A percentile compares a stretch with the other conserved stretches of the same genome.
These are phyloP conservation scores for Claviceps cyperi DNA, from an alignment of 2,329 filamentous ascomycete species.

Conservation along the genomic window DNA sequence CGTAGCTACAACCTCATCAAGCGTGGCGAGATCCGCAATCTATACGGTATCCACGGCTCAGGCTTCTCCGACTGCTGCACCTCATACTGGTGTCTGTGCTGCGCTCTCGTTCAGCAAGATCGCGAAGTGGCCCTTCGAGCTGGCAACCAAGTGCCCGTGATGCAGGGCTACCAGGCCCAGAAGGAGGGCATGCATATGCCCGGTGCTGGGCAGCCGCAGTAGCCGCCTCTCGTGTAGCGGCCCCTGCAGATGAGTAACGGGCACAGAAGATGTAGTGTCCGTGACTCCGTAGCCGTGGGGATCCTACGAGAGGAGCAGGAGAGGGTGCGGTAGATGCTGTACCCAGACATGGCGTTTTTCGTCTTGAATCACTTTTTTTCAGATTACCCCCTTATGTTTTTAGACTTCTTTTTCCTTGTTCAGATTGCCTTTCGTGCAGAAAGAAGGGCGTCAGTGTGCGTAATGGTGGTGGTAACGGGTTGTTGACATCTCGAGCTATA, in stretches of 20 bases:
- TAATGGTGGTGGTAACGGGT: no score
- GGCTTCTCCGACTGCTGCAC: slow-evolving; percentile 34
- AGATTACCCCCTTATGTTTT: background rate
- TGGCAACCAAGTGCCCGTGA: slow-evolving; percentile 13
- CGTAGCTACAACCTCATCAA: slow-evolving; percentile 34
- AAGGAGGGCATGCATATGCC: slow-evolving; percentile 25
- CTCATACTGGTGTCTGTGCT: slow-evolving; percentile 42
- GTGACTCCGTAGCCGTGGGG: no score
- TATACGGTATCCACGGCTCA: slow-evolving; percentile 37
- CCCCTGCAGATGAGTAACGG: background rate
- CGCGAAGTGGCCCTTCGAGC: slow-evolving; percentile 31
- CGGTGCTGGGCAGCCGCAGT: slow-evolving; percentile 1
- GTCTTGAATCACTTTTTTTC: no score
- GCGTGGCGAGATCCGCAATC: slow-evolving; percentile 36
- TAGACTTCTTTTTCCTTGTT: background rate
- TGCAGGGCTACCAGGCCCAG: slow-evolving; percentile 23
- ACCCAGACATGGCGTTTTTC: background rate
- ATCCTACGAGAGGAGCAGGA: no score
- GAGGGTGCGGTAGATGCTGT: background rate
- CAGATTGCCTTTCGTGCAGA: background rate
- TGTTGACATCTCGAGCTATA: no score
- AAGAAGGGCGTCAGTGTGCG: no score
- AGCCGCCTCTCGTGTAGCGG: background rate
- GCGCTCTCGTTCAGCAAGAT: slow-evolving; percentile 42
- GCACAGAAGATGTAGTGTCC: background rate